phyloP scores from a whole-genome alignment of 106 monocot species.

The Dendrobium catenatum region DNA sequence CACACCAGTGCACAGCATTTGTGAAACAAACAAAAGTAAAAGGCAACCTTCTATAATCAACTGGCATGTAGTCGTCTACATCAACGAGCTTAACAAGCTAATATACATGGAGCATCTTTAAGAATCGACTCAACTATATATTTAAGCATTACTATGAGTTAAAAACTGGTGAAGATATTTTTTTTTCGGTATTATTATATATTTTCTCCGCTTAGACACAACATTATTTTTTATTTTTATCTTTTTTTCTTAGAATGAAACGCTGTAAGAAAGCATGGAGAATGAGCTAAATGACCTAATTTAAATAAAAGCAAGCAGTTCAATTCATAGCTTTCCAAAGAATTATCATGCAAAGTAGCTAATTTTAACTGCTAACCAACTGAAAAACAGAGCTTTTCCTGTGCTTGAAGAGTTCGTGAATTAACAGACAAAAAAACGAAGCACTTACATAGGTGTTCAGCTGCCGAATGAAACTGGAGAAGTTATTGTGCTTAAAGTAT shows the following conservation, averaged over 20 bases:
- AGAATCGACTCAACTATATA: background rate
- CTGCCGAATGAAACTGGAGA: constrained; percentile 30
- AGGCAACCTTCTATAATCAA: background rate
- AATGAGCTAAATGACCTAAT: background rate
- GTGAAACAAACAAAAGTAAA: background rate
- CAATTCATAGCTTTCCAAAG: no score
- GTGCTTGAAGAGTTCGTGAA: background rate
- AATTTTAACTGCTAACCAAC: background rate
- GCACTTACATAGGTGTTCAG: constrained; percentile 25
- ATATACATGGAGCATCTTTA: background rate
- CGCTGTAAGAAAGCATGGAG: background rate
- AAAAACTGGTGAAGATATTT: background rate
- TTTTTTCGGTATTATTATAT: background rate
- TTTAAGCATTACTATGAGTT: background rate
- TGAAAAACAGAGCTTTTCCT: background rate
- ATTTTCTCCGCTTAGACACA: background rate
- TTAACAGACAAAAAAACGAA: background rate
- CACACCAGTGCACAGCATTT: background rate
- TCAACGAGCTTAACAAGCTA: background rate
- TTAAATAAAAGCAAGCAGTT: background rate
- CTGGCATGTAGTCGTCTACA: background rate
- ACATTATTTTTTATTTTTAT: background rate
- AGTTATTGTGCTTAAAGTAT: constrained; percentile 25
- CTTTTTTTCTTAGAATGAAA: background rate
- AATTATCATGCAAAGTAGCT: background rate